Base-by-base conservation (phyloP, 345 rosid species). In the Camelina hispida region DNA sequence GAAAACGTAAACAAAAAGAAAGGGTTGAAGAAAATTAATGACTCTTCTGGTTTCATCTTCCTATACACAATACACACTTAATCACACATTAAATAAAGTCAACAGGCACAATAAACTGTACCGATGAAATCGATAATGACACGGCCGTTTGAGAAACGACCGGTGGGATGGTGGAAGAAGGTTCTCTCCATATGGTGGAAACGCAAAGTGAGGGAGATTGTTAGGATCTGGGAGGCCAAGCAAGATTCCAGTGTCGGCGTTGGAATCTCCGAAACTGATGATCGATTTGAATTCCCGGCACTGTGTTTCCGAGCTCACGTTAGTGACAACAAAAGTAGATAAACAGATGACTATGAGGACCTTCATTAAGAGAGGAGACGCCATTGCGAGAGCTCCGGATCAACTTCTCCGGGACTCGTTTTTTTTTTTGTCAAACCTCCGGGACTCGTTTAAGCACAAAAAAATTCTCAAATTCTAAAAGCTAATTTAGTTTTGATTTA, bases 221-320 rank as follows among this genome's bases (percentile, higher is more conserved):
- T 62, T 63, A 12, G 6, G 66, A 47, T n/a, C 52, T 14, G 79
- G 60, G 35, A 80, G 57, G 6, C 22, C 50, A 7, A 77, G 38
- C 32, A 66, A 54, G 85, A 81, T 84, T 16, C 88, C 90, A 2
- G 87, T 85, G 42, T 85, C 90, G 32, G 88, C 79, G 8, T 75
- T 18, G 2, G 90, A 87, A 59, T 87, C 90, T 7, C 90, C 90
- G 25, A 87, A 84, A 77, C 88, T 83, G 61, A 87, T 68, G 75
- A 87, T 76, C 4, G 87, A 80, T 4, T 38, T 17, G 63, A 66
- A 68, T 13, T 71, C 35, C 3, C 14, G 71, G 40, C 71, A 68
- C 4, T 59, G 53, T 2, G 74, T 8, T 52, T 68, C 58, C 5
- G 66, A 42, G 34, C 20, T 13, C 22, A n/a, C 69, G 3, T 3